Evolutionary conservation across 73 alveolate species (phyloP).

Genomic region (Paramecium pentaurelia): DNA sequence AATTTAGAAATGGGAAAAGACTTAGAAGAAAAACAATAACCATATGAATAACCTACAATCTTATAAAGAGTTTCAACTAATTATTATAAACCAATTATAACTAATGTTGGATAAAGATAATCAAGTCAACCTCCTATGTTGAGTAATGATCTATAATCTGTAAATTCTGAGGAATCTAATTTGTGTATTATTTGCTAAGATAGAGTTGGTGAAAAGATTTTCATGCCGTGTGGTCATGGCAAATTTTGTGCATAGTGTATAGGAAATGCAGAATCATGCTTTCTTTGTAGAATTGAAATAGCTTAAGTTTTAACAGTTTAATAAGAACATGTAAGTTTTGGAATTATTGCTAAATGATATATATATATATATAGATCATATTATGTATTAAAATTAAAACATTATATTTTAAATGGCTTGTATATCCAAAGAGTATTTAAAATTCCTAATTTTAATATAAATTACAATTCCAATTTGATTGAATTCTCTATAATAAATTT

Average conservation of each 20-base stretch:
- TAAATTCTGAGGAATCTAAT: not conserved
- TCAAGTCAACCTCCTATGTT: not conserved
- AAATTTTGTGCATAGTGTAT: slow-evolving; percentile 1
- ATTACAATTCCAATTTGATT: too few species aligned
- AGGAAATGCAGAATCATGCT: not conserved
- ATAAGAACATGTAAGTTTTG: not conserved
- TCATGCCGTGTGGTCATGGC: slow-evolving; percentile 47
- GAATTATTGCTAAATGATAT: not conserved
- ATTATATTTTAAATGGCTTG: not conserved
- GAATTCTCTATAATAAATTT: too few species aligned
- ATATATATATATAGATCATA: not conserved
- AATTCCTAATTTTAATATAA: too few species aligned
- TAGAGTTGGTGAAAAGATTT: not conserved
- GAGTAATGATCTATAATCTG: not conserved
- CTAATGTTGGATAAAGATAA: not conserved
- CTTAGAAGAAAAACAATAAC: not conserved
- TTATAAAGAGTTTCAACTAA: not conserved
- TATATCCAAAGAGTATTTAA: too few species aligned
- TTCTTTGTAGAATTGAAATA: not conserved
- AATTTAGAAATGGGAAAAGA: not conserved
- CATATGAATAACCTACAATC: not conserved
- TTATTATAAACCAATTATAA: not conserved
- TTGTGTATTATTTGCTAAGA: not conserved
- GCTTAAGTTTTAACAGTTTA: not conserved
- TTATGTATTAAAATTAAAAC: not conserved